Percentiles rank a stretch among this genome's conserved stretches.
Evolutionary conservation across 1,284 basidiomycete species (phyloP).

Genomic region (Pseudomicrostroma phylloplanum): DNA sequence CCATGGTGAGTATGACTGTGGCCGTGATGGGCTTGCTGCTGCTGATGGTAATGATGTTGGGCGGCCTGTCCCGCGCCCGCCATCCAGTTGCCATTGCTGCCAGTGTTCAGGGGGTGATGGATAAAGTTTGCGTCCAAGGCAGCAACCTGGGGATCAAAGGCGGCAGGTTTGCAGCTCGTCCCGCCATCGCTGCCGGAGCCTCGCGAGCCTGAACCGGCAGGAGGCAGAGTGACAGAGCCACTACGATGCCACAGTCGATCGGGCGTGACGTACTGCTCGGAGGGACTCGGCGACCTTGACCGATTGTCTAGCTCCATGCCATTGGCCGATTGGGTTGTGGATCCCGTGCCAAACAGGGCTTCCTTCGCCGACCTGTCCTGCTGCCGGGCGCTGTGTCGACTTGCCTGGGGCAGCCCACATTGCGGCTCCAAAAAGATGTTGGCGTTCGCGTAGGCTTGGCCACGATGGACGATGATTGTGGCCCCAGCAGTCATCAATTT

Average conservation of each 20-base stretch:
- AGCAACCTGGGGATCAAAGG: not conserved
- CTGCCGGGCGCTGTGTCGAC: not conserved
- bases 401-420: slow-evolving; percentile 35
- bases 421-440: slow-evolving; percentile 36
- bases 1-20: not conserved
- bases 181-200: not conserved
- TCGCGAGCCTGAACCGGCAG: slow-evolving; percentile 3
- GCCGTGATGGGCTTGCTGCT: not conserved
- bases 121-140: slow-evolving; percentile 4
- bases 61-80: no score
- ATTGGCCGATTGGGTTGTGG: not conserved
- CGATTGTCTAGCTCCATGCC: not conserved
- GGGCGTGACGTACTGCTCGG: not conserved
- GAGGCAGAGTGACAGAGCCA: not conserved
- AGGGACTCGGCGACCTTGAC: not conserved
- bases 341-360: not conserved
- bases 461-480: slow-evolving; percentile 36
- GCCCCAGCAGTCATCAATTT: slow-evolving; percentile 42
- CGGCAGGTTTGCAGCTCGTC: not conserved
- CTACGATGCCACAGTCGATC: slow-evolving; percentile 6
- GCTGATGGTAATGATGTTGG: no score
- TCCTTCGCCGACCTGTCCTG: not conserved
- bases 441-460: slow-evolving; percentile 40
- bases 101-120: not conserved
- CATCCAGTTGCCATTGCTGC: not conserved